Evolutionary conservation across 2,329 filamentous ascomycete genomes (phyloP).

Genomic region (Daldinia sp.): DNA sequence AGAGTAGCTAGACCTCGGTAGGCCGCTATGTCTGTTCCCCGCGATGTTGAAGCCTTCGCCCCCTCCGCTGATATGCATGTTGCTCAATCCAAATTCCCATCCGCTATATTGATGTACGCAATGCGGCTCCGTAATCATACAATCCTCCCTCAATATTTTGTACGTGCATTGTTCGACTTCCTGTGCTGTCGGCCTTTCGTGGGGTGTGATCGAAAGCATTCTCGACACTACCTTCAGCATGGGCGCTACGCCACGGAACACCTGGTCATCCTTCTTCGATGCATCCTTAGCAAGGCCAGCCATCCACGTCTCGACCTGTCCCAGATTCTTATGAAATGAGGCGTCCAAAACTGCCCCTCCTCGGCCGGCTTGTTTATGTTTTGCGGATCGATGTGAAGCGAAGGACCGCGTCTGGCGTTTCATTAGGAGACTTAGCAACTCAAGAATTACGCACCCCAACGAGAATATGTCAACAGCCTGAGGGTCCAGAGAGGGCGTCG

Average conservation of each 20-base stretch:
- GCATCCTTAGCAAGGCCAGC: slow-evolving; percentile 66
- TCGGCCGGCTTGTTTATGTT: slow-evolving; percentile 66
- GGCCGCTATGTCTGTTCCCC: slow-evolving; percentile 45
- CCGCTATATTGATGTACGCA: slow-evolving; percentile 60
- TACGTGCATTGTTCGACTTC: slow-evolving; percentile 63
- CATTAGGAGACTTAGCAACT: slow-evolving; percentile 73
- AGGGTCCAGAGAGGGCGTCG: slow-evolving; percentile 57
- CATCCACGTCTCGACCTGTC: slow-evolving; percentile 76
- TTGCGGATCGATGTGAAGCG: slow-evolving; percentile 69
- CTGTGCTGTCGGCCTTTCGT: slow-evolving; percentile 60
- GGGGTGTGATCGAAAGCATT: slow-evolving; percentile 63
- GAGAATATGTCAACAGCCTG: slow-evolving; percentile 76
- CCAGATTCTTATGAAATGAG: slow-evolving; percentile 75
- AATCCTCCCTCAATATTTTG: slow-evolving; percentile 59
- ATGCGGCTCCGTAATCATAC: slow-evolving; percentile 59
- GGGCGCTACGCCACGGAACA: slow-evolving; percentile 61
- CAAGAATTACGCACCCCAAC: slow-evolving; percentile 75
- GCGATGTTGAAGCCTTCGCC: slow-evolving; percentile 43
- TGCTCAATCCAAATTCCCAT: slow-evolving; percentile 45
- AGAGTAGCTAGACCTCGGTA: slow-evolving; percentile 36
- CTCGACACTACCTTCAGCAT: slow-evolving; percentile 60
- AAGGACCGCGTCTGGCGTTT: slow-evolving; percentile 74
- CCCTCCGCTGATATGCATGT: slow-evolving; percentile 44
- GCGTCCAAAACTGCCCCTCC: slow-evolving; percentile 71
- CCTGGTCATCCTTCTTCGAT: slow-evolving; percentile 56